Evolutionary conservation across 2,329 filamentous ascomycete species (phyloP).

Genomic region (Colletotrichum caudatum): DNA sequence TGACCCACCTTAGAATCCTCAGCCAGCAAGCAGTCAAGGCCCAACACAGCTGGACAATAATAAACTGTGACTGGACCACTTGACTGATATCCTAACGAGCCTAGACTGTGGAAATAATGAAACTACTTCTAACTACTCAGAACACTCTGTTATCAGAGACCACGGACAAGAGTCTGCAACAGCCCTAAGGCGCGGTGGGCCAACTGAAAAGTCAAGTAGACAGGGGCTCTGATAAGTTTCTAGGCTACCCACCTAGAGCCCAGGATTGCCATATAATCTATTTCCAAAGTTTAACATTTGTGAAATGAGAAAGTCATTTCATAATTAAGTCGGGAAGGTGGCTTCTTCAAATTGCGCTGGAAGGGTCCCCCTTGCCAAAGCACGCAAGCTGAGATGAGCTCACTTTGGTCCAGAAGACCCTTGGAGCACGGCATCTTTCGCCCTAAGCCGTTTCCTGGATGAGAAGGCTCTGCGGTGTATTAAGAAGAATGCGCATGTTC

Average conservation of each 20-base stretch:
- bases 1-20: neutral
- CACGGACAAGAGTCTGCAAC: neutral
- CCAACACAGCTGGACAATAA: neutral
- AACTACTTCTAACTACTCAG: too few relatives aligned
- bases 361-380: neutral
- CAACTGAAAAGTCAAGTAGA: neutral
- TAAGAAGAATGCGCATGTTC: too few relatives aligned
- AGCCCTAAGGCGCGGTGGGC: neutral
- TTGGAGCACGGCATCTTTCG: too few relatives aligned
- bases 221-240: neutral
- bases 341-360: neutral
- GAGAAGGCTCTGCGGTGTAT: neutral
- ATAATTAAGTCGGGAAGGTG: neutral
- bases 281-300: neutral
- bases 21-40: neutral
- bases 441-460: neutral
- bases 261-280: too few relatives aligned
- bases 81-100: neutral
- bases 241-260: neutral
- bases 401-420: neutral
- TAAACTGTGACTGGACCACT: neutral
- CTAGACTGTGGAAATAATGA: neutral
- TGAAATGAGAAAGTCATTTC: too few relatives aligned
- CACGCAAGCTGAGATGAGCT: conserved; percentile 8
- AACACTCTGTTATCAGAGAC: neutral